Evolutionary conservation across 2,329 filamentous ascomycete species (phyloP).

Genomic region (Teratosphaeria pseudoeucalypti): DNA sequence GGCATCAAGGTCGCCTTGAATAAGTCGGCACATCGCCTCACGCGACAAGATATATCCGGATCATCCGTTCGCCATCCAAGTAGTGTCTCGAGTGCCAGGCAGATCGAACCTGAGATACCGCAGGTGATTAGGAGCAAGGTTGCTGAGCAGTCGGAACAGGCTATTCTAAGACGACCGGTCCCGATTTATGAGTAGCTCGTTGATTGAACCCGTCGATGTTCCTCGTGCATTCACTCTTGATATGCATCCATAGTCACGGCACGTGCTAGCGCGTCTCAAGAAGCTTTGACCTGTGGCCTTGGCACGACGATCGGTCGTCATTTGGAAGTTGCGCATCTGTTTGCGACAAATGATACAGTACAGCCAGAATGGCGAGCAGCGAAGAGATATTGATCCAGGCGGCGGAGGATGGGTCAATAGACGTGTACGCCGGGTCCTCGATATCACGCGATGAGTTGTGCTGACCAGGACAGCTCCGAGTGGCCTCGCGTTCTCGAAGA

Average conservation of each 20-base stretch:
- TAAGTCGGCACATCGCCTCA: background rate
- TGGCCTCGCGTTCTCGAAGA: conserved; percentile 60
- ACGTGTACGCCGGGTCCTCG: conserved; percentile 38
- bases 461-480: conserved; percentile 44
- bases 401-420: conserved; percentile 48
- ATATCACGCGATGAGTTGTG: conserved; percentile 20
- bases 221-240: too few species aligned
- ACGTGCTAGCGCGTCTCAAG: background rate
- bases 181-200: too few species aligned
- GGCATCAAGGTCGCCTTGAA: background rate
- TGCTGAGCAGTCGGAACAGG: conserved; percentile 26
- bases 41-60: background rate
- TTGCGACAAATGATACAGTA: conserved; percentile 14
- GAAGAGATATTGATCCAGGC: conserved; percentile 46
- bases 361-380: conserved; percentile 17
- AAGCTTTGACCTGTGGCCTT: background rate
- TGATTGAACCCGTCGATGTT: too few species aligned
- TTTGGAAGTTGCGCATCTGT: conserved; percentile 3
- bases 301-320: background rate
- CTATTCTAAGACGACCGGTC: conserved; percentile 18
- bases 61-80: background rate
- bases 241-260: too few species aligned
- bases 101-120: conserved; percentile 41
- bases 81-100: background rate
- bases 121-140: conserved; percentile 33